Evolutionary conservation across 805 yeast species (phyloP), one percentile per base, ranked within the genome.

Genomic region (Yarrowia sp.): DNA sequence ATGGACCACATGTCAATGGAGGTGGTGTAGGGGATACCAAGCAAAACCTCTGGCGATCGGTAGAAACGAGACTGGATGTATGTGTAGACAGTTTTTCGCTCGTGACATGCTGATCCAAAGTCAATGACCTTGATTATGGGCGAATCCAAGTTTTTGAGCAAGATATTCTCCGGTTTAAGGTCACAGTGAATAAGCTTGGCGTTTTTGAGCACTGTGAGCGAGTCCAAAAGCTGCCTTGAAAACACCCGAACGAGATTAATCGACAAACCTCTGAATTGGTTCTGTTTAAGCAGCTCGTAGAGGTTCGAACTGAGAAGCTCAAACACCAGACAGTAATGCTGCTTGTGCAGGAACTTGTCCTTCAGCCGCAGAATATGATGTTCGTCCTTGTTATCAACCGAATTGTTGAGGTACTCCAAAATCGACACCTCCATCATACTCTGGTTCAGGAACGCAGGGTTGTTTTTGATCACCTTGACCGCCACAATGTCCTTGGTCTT

Each of bases 1-100:
- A 92, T 78, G 0, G 98, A 93, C 99, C 99, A 95, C 86, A 93
- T 91, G 74, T 93, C 99, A 63, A 95, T 93, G 7, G 96, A 86
- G 9, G 96, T 85, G 0, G 97, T 89, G 73, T 95, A 93, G 5
- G 97, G 96, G 48, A 93, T 79, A 0, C 99, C 98, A 18, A 93
- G 77, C 2, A 95, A 84, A 18, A 93, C 96, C 74, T 93, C 99
- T 0, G 99, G 99, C 1, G 96, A 89, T 68, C 99, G 81, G 77
- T 93, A 93, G 72, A 92, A 92, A 66, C 98, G 79, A 5, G 96
- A 89, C 75, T 92, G 98, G 69, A 92, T 90, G 73, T 92, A 92
- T 0, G 98, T 88, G 77, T 90, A 92, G 6, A 92, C 81, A 0
- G 96, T 90, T 71, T 92, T 93, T 65, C 92, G 80, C 68, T 93